Percentiles rank a stretch among this genome's conserved stretches.
Conservation (phyloP, 495 filamentous ascomycete genomes). For the Patellaria atrata region DNA sequence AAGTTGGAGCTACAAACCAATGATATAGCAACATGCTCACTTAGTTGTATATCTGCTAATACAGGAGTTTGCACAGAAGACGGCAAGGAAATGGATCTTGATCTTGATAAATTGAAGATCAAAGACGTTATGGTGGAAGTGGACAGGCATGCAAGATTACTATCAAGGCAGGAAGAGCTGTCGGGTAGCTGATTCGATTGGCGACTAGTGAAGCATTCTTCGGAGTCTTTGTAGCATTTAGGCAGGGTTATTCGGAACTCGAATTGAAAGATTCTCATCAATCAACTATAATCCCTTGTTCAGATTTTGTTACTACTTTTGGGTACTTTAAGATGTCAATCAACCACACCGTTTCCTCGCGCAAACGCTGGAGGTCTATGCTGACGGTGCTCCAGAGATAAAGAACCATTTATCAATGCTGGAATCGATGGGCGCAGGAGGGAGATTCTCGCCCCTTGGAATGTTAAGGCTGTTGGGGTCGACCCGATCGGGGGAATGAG, state of each 20-base stretch:
- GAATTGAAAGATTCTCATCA: neutral
- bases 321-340: neutral
- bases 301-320: neutral
- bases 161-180: conserved; percentile 73
- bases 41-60: conserved; percentile 27
- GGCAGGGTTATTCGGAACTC: too few species aligned
- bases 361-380: too few species aligned
- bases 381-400: conserved; percentile 82
- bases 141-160: conserved; percentile 66
- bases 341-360: neutral
- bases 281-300: neutral
- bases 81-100: conserved; percentile 59
- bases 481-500: conserved; percentile 52
- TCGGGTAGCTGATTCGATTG: conserved; percentile 26
- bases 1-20: neutral
- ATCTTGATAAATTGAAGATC: conserved; percentile 63
- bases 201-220: too few species aligned
- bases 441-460: conserved; percentile 58
- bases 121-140: conserved; percentile 80
- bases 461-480: conserved; percentile 51
- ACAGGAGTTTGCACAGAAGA: conserved; percentile 43
- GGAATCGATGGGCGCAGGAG: conserved; percentile 79
- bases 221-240: too few species aligned
- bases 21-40: neutral
- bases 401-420: conserved; percentile 99